Evolutionary conservation across 495 filamentous ascomycete species (phyloP), one percentile per base, ranked within the genome.

Genomic region (Evernia prunastri): DNA sequence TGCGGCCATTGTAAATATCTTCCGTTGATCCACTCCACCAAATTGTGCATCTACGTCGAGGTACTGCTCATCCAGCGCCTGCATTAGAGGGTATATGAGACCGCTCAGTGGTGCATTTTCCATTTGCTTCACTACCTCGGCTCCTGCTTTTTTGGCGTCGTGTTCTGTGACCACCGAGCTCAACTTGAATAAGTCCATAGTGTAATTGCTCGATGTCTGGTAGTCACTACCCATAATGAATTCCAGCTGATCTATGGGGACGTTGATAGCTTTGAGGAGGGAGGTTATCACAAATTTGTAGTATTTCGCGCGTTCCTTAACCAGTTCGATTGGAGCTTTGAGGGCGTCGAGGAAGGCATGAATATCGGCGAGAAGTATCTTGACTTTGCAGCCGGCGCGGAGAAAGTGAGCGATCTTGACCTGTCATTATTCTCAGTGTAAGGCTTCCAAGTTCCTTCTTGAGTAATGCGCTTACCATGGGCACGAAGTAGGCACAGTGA

Each of bases 61-160:
- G 76, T 96, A 85, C 76, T 97, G 82, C 75, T 98, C 94, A 68
- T 98, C 93, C 36, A 97, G 79, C 6, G 87, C 87, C 76, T 98
- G 94, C 72, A 98, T 87, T 13, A 92, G 80, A 0, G 90, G 89
- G 75, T 98, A 98, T 54, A 97, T 80, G 18, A 96, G 80, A 0
- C 91, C 92, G 65, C 81, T 84, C 54, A 98, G 68, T 13, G 88
- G 83, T 31, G 89, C 82, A 67, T 89, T 89, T 27, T 81, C 81
- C 17, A 86, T 82, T 77, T 97, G 91, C 79, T 97, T 98, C 51
- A 98, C 92, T 10, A 98, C 82, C 71, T 98, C 94, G 1, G 89
- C 88, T 18, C 94, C 92, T 0, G 91, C 91, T 74, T 90, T 93
- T 72, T 89, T 88, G 8, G 90, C 86, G 70, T 92, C 89, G 67